Conservation (phyloP, 2,329 filamentous ascomycete genomes). For the Zymoseptoria pseudotritici region DNA sequence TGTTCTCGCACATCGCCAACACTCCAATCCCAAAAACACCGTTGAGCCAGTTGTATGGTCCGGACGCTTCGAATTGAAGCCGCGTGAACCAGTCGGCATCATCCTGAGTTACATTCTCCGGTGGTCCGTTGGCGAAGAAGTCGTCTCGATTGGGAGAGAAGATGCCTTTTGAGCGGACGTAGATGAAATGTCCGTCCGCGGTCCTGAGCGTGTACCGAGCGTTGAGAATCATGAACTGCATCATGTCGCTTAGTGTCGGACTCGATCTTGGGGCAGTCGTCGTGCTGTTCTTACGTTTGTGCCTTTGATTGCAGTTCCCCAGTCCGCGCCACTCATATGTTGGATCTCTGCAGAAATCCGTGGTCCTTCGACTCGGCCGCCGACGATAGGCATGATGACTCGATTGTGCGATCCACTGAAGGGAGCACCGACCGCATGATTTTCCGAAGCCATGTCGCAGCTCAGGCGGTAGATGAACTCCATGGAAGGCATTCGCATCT, state of each 20-base stretch:
- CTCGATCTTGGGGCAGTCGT: neutral
- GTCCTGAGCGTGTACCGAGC: constrained; percentile 20
- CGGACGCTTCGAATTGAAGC: constrained; percentile 17
- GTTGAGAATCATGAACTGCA: constrained; percentile 17
- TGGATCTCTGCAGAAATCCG: constrained; percentile 13
- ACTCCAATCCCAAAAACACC: constrained; percentile 18
- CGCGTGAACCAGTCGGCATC: constrained; percentile 21
- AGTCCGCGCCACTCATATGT: constrained; percentile 18
- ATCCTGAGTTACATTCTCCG: constrained; percentile 12
- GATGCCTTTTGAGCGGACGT: constrained; percentile 17
- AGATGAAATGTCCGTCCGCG: constrained; percentile 17
- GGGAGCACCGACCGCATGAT: constrained; percentile 15
- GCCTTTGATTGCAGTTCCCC: constrained; percentile 10
- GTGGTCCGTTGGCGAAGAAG: constrained; percentile 1
- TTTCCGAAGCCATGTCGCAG: constrained; percentile 15
- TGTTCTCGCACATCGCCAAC: constrained; percentile 14
- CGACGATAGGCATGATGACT: constrained; percentile 18
- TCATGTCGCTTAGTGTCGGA: neutral
- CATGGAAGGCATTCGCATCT: constrained; percentile 13
- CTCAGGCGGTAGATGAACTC: constrained; percentile 21
- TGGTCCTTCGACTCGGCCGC: constrained; percentile 17
- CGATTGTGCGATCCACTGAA: constrained; percentile 8
- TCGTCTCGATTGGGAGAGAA: constrained; percentile 4
- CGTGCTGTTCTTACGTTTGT: constrained; percentile 7
- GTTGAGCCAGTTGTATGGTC: constrained; percentile 21